Conservation (phyloP, 345 rosid genomes). For the Eucalyptus victrix region DNA sequence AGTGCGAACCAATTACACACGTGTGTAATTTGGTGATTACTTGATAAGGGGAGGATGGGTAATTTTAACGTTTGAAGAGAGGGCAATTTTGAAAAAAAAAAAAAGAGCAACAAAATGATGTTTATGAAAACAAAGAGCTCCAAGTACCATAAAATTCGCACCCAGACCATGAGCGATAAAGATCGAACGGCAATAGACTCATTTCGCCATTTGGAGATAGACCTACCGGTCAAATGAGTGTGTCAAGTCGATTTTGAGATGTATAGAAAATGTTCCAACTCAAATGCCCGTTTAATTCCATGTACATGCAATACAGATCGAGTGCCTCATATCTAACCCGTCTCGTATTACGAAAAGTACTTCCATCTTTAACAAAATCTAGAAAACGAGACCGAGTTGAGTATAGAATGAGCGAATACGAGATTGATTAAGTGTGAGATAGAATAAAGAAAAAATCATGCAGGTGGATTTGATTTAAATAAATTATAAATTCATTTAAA, state of each 20-base stretch:
- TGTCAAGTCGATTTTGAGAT: neutral
- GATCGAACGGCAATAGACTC: neutral
- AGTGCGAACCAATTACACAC: neutral
- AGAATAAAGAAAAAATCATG: too few species aligned
- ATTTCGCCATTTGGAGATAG: neutral
- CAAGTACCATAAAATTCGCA: too few species aligned
- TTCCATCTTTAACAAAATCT: accelerated
- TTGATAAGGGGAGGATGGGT: neutral
- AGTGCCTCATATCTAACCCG: accelerated
- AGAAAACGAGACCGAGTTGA: too few species aligned
- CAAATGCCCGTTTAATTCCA: accelerated
- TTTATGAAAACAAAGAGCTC: too few species aligned
- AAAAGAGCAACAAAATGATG: neutral
- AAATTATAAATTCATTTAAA: too few species aligned
- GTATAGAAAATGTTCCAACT: too few species aligned
- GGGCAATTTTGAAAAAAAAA: neutral
- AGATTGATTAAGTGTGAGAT: accelerated
- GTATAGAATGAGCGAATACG: too few species aligned
- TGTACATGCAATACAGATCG: too few species aligned
- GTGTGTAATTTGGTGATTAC: neutral
- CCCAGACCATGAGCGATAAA: neutral
- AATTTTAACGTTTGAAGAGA: neutral
- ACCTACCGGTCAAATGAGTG: neutral
- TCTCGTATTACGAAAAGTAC: too few species aligned
- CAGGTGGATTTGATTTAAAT: too few species aligned